phyloP scores from a whole-genome alignment of 495 filamentous ascomycete species.

The Hypomontagnella monticulosa region DNA sequence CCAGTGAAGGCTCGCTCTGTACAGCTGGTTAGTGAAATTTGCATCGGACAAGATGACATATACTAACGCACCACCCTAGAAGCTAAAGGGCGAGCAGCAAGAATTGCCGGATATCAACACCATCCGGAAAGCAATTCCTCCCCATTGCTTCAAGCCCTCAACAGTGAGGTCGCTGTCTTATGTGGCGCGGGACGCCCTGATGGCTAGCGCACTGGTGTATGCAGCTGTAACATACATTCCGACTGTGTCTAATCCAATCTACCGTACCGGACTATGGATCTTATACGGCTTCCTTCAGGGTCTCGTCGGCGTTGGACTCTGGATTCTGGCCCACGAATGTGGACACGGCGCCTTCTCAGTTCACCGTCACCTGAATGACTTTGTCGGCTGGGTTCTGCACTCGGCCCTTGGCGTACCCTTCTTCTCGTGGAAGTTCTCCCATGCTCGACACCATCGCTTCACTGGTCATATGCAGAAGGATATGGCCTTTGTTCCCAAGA shows the following conservation, averaged over 20 bases:
- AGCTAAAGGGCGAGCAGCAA: constrained; percentile 25
- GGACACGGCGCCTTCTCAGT: constrained; percentile 77
- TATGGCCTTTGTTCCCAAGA: constrained; percentile 66
- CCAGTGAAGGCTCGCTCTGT: constrained; percentile 26
- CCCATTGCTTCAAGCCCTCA: constrained; percentile 74
- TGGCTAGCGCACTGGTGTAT: constrained; percentile 63
- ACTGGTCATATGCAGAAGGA: constrained; percentile 69
- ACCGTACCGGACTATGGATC: constrained; percentile 63
- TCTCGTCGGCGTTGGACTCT: constrained; percentile 72
- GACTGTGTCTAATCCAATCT: constrained; percentile 56
- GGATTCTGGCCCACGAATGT: constrained; percentile 79
- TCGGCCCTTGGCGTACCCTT: constrained; percentile 74
- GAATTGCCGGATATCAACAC: constrained; percentile 63
- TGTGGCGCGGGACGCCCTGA: constrained; percentile 67
- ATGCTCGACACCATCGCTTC: constrained; percentile 75
- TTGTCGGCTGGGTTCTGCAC: constrained; percentile 73
- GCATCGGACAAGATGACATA: background rate
- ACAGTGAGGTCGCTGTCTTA: constrained; percentile 64
- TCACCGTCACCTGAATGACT: constrained; percentile 68
- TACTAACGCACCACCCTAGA: constrained; percentile 22
- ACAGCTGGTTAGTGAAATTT: constrained; percentile 26
- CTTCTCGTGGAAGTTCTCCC: constrained; percentile 81
- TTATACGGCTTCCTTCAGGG: constrained; percentile 72
- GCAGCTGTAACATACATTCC: constrained; percentile 62
- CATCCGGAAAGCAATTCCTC: constrained; percentile 73